Percentiles rank a stretch among this genome's conserved stretches.
Conservation (phyloP, 331 rosid genomes). For the Pyrus hybrid region DNA sequence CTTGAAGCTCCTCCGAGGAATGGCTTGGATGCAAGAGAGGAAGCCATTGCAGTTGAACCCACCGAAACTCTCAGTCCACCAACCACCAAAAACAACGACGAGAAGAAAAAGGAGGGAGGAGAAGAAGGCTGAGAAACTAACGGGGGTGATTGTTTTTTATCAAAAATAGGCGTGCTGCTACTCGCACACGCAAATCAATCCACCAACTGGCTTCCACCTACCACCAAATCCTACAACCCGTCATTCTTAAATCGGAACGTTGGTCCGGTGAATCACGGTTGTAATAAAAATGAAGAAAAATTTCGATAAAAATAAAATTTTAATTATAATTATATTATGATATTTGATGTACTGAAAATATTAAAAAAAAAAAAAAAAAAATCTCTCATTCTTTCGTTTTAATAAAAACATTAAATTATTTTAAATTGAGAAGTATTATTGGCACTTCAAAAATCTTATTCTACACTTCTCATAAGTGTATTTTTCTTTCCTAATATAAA, state of each 20-base stretch:
- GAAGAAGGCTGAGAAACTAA: not conserved
- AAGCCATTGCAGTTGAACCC: slow-evolving; percentile 42
- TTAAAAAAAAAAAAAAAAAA: too few species aligned
- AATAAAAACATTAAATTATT: too few species aligned
- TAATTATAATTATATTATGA: too few species aligned
- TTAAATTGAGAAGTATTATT: too few species aligned
- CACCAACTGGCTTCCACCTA: not conserved
- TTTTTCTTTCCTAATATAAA: too few species aligned
- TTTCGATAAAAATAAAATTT: fast-evolving
- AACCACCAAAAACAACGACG: not conserved
- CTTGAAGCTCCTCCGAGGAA: slow-evolving; percentile 38
- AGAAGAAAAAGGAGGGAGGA: not conserved
- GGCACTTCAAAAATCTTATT: too few species aligned
- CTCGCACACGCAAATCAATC: not conserved
- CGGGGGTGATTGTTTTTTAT: not conserved
- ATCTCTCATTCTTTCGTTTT: too few species aligned
- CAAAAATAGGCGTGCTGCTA: not conserved
- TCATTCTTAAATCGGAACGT: too few species aligned
- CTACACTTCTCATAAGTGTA: too few species aligned
- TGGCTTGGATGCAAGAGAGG: slow-evolving; percentile 57
- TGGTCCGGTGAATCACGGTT: too few species aligned
- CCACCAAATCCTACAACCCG: not conserved
- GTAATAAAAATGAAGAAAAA: too few species aligned
- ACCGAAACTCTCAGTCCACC: not conserved
- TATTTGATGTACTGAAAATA: too few species aligned